Percentiles rank a stretch among this genome's conserved stretches.
These are phyloP conservation scores for Phytomonas sp. DNA, from an alignment of 208 protist genomes.

Conservation along the genomic window DNA sequence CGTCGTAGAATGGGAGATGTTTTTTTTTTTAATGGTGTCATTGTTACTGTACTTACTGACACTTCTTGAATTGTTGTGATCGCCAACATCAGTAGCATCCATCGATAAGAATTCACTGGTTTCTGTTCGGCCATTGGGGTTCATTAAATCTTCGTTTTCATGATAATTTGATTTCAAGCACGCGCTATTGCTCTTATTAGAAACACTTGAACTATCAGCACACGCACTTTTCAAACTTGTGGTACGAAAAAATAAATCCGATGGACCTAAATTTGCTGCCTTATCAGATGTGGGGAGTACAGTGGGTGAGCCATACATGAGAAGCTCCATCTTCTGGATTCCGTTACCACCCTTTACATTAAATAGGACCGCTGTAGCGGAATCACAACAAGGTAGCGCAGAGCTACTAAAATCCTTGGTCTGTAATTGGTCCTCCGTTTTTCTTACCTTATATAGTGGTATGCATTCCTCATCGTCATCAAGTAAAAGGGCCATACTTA, in stretches of 20 bases:
- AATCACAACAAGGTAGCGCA: background rate
- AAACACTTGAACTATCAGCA: background rate
- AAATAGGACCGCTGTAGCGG: constrained; percentile 1
- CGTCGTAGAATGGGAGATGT: background rate
- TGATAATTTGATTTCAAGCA: background rate
- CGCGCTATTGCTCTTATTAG: background rate
- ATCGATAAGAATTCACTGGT: background rate
- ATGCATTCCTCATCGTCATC: constrained; percentile 44
- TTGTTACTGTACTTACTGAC: background rate
- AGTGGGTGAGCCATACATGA: constrained; percentile 25
- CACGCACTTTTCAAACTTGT: background rate
- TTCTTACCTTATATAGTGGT: constrained; percentile 4
- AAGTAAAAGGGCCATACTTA: constrained; percentile 35
- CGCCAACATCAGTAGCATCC: background rate
- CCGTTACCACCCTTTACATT: constrained; percentile 43
- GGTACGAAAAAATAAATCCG: background rate
- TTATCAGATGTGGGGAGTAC: background rate
- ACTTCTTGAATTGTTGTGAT: background rate
- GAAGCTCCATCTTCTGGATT: constrained; percentile 55
- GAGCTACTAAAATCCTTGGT: background rate
- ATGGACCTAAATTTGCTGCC: background rate
- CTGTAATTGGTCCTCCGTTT: background rate
- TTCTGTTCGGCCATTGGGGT: background rate
- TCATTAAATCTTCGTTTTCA: background rate
- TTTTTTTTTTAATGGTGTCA: background rate